A percentile compares a stretch with the other conserved stretches of the same genome.
phyloP scores from a whole-genome alignment of 2,329 filamentous ascomycete genomes.

The Talaromyces pinophilus region DNA sequence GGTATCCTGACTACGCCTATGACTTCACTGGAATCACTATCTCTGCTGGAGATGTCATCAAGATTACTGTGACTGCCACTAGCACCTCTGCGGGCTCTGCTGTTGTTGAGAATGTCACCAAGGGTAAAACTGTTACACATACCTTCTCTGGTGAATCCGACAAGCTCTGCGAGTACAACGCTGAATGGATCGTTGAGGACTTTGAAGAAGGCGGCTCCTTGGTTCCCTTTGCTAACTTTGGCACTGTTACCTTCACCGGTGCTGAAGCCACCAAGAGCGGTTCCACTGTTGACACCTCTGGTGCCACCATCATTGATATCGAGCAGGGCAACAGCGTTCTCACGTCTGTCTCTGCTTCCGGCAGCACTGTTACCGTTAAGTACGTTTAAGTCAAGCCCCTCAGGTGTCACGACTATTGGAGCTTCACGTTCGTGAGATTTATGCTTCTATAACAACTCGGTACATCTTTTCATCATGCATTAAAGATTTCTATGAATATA shows the following conservation, averaged over 20 bases:
- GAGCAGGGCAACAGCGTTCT: constrained; percentile 39
- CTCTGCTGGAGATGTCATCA: constrained; percentile 16
- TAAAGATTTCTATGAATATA: neutral
- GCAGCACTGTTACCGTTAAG: constrained; percentile 18
- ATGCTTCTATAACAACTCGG: neutral
- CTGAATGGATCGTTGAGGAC: constrained; percentile 66
- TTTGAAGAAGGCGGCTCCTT: constrained; percentile 44
- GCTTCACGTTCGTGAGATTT: too few relatives aligned
- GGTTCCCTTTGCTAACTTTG: constrained; percentile 53
- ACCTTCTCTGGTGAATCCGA: constrained; percentile 43
- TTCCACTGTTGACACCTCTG: constrained; percentile 24
- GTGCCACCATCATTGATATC: constrained; percentile 47
- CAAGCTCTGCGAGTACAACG: constrained; percentile 58
- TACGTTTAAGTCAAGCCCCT: constrained; percentile 1
- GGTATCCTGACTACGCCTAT: constrained; percentile 50
- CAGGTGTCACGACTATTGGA: neutral
- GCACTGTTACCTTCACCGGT: constrained; percentile 45
- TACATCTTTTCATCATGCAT: neutral
- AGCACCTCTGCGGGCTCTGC: constrained; percentile 41
- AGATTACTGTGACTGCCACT: constrained; percentile 17
- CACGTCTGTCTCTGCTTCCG: constrained; percentile 22
- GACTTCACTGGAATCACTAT: constrained; percentile 23
- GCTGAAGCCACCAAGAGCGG: constrained; percentile 29
- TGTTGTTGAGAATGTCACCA: constrained; percentile 55
- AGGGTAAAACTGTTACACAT: constrained; percentile 55